A percentile compares a stretch with the other conserved stretches of the same genome.
Conservation (phyloP, 352 stramenopile genomes). For the Phytopythium chamaehyphon region DNA sequence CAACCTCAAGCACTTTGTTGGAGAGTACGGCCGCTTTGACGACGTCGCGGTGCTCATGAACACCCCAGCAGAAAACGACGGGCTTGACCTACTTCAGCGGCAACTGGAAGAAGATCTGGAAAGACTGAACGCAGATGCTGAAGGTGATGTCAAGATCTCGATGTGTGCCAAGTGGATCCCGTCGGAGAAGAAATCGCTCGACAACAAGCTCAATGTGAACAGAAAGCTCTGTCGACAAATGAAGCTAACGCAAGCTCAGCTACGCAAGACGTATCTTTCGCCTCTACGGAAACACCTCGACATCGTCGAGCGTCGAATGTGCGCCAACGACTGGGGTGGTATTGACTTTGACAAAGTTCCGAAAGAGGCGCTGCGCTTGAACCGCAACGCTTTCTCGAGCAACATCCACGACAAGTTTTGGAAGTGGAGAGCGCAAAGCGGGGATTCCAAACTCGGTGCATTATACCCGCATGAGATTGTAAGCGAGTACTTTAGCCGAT, state of each 20-base stretch:
- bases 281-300: slow-evolving; percentile 32
- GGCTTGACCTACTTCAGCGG: slow-evolving; percentile 29
- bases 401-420: slow-evolving; percentile 29
- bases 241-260: slow-evolving; percentile 26
- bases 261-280: slow-evolving; percentile 45
- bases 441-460: slow-evolving; percentile 34
- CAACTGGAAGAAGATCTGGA: slow-evolving; percentile 31
- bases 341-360: slow-evolving; percentile 39
- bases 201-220: slow-evolving; percentile 47
- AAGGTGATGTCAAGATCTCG: slow-evolving; percentile 18
- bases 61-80: slow-evolving; percentile 28
- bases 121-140: slow-evolving; percentile 10
- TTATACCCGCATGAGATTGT: slow-evolving; percentile 52
- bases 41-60: slow-evolving; percentile 39
- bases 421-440: slow-evolving; percentile 26
- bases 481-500: slow-evolving; percentile 23
- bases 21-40: slow-evolving; percentile 47
- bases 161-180: slow-evolving; percentile 57
- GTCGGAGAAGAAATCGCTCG: slow-evolving; percentile 48
- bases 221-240: slow-evolving; percentile 46
- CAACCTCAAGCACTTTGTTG: slow-evolving; percentile 41
- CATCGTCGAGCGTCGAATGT: slow-evolving; percentile 46
- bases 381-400: slow-evolving; percentile 42
- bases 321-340: slow-evolving; percentile 39
- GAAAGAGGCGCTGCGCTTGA: slow-evolving; percentile 42